Conservation (phyloP, 306 rosid species). For the Quercus parvula region DNA sequence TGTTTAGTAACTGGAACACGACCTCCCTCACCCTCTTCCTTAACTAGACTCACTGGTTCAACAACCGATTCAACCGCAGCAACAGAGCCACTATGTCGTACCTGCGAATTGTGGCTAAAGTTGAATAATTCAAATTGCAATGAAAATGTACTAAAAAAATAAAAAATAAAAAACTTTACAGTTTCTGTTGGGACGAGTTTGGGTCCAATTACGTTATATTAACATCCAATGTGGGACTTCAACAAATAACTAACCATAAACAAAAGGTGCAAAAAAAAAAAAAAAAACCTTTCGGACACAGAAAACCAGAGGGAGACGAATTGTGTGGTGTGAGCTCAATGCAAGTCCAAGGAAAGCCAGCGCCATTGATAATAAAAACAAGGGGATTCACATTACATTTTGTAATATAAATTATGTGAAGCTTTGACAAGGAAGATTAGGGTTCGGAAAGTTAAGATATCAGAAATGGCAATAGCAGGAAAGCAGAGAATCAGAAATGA, state of each 20-base stretch:
- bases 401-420: too few species aligned
- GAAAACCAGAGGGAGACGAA: constrained; percentile 10
- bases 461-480: too few species aligned
- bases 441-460: too few species aligned
- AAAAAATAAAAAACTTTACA: too few species aligned
- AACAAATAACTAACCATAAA: too few species aligned
- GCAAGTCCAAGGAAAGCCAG: neutral
- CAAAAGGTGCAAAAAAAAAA: neutral
- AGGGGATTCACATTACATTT: neutral
- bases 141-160: too few species aligned
- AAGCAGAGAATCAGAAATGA: too few species aligned
- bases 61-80: constrained; percentile 37
- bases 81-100: constrained; percentile 12
- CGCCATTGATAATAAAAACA: neutral
- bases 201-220: too few species aligned
- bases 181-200: too few species aligned
- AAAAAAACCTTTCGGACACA: constrained; percentile 27
- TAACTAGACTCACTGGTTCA: constrained; percentile 18
- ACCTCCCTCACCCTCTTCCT: too few species aligned
- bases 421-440: too few species aligned
- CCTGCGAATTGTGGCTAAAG: constrained; percentile 3
- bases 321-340: constrained; percentile 11
- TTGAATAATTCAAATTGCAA: neutral
- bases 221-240: too few species aligned
- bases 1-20: neutral